Evolutionary conservation across 1,284 basidiomycete species (phyloP), one percentile per base, ranked within the genome.

Genomic region (Boletus hoseneyae): DNA sequence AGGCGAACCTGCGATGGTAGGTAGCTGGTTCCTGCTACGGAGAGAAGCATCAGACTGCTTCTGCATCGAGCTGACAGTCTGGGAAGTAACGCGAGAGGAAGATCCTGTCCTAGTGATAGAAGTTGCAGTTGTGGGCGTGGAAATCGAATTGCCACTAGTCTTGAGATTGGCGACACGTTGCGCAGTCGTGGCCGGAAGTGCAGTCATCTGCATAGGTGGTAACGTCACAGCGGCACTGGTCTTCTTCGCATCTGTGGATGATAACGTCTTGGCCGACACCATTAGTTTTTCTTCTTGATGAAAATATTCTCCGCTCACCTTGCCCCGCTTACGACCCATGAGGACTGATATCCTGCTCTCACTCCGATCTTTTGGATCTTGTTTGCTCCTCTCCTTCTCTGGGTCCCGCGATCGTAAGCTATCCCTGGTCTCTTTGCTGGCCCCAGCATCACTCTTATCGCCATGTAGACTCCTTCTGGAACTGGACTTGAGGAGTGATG

Each of bases 261-360:
- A 95, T 43, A 93, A 65, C 6, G 93, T 95, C 90, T 95, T 60
- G 35, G 53, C 32, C 46, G 18, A 47, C 16, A 40, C 11, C 19
- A 53, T 69, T 45, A 65, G 55, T 43, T 42, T 19, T 36, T 30
- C 18, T 45, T 16, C 23, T 49, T 49, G 37, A 52, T 44, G 48
- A 51, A 29, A 46, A 57, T 51, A 44, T 53, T 54, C 44, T 47
- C 33, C 44, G 62, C 73, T 65, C 64, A 95, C 94, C 83, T 97
- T 97, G 69, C 95, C 94, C 51, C 95, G 77, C 65, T 88, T 93
- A 60, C 94, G 76, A 29, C 91, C 89, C 75, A 93, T 92, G 60
- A 96, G 76, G 29, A 87, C 87, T 8, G 89, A 90, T 59, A 92
- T 90, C 62, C 89, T 78, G 64, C 90, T 90, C 68, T 92, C 87